A percentile compares a stretch with the other conserved stretches of the same genome.
These are phyloP conservation scores for Globisporangium apiculatum DNA, from an alignment of 352 stramenopile species.

Conservation along the genomic window DNA sequence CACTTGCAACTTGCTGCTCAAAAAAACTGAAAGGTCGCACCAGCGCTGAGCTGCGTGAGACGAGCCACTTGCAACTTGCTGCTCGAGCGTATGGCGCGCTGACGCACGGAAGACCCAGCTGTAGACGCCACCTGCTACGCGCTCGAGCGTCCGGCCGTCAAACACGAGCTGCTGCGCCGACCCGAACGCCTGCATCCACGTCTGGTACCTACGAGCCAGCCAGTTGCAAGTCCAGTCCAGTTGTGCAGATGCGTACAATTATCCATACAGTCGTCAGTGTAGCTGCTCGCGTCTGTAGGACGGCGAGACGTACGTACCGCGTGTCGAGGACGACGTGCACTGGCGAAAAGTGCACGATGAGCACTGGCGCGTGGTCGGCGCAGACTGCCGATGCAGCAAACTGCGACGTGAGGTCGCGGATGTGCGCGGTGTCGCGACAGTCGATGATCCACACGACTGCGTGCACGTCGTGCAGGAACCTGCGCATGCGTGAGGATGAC, in stretches of 20 bases:
- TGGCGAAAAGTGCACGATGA: constrained; percentile 54
- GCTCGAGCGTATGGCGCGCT: constrained; percentile 17
- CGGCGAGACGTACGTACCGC: not conserved
- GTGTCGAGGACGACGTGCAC: constrained; percentile 16
- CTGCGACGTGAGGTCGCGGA: constrained; percentile 18
- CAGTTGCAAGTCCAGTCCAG: not conserved
- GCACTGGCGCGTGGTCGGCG: constrained; percentile 24
- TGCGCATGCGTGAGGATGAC: not conserved
- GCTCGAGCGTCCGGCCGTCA: constrained; percentile 25
- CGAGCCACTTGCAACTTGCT: constrained; percentile 1
- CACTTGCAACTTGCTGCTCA: constrained; percentile 1
- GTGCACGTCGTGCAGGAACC: constrained; percentile 20
- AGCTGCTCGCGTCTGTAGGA: no score
- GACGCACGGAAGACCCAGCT: constrained; percentile 50
- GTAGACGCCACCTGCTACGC: constrained; percentile 29
- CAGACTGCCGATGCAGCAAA: constrained; percentile 20
- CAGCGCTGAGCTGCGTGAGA: constrained; percentile 6
- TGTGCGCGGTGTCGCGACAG: constrained; percentile 19
- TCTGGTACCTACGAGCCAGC: constrained; percentile 18
- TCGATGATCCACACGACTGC: constrained; percentile 59
- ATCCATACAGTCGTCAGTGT: no score
- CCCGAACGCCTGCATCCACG: constrained; percentile 17
- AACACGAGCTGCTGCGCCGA: constrained; percentile 44
- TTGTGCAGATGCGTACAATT: not conserved
- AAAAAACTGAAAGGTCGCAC: constrained; percentile 3